These are phyloP conservation scores for Intubia oerlemansii DNA, from an alignment of 2,329 filamentous ascomycete genomes.

Conservation along the genomic window DNA sequence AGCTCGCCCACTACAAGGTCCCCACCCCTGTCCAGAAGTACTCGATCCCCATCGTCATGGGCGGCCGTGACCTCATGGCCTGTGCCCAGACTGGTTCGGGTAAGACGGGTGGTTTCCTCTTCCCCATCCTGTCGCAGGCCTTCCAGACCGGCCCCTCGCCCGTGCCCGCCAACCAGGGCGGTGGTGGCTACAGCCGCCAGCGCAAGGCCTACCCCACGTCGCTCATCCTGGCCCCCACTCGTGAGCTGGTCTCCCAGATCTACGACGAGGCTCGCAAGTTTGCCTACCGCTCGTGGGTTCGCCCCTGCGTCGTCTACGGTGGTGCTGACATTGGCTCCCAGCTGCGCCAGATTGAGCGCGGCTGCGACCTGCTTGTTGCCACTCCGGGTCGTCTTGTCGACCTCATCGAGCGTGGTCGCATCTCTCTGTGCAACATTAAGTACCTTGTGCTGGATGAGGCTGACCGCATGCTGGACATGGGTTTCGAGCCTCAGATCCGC, in stretches of 20 bases:
- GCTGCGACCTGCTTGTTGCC: constrained; percentile 90
- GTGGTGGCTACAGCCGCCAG: constrained; percentile 65
- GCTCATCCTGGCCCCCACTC: constrained; percentile 84
- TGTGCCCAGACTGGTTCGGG: constrained; percentile 99
- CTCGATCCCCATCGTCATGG: constrained; percentile 97
- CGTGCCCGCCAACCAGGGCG: constrained; percentile 28
- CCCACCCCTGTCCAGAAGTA: constrained; percentile 98
- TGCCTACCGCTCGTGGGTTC: constrained; percentile 95
- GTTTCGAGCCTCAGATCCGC: constrained; percentile 99
- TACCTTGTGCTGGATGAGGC: constrained; percentile 97
- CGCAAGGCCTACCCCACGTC: constrained; percentile 97
- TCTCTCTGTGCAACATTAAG: constrained; percentile 96
- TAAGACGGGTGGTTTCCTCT: constrained; percentile 99
- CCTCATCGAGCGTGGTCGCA: constrained; percentile 93
- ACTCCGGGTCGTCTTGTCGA: constrained; percentile 95
- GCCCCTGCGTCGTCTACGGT: constrained; percentile 95
- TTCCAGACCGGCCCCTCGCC: constrained; percentile 72
- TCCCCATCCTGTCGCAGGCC: constrained; percentile 95
- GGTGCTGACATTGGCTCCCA: constrained; percentile 97
- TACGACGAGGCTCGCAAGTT: constrained; percentile 97
- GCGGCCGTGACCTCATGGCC: constrained; percentile 94
- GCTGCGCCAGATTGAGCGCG: constrained; percentile 91
- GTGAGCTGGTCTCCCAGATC: constrained; percentile 97
- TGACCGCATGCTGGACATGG: constrained; percentile 99
- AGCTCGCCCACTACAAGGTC: constrained; percentile 81